phyloP scores from a whole-genome alignment of 768 basidiomycete genomes.

The Cyclocybe aegerita region DNA sequence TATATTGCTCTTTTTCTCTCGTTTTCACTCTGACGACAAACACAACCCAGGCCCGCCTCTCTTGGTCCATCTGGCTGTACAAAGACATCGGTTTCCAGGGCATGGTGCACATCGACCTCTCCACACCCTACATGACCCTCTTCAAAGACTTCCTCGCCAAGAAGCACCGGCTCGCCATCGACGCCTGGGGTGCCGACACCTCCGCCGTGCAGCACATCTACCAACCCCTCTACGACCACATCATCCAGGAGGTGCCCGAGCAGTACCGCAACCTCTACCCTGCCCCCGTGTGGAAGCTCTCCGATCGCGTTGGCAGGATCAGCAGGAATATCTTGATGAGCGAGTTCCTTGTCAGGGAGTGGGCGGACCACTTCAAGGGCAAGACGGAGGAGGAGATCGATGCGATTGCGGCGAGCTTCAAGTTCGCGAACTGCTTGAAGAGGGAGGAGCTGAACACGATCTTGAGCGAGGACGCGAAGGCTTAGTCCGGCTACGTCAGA shows the following conservation, averaged over 20 bases:
- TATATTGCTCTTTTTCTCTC: background rate
- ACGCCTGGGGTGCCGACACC: constrained; percentile 78
- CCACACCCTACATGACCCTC: constrained; percentile 71
- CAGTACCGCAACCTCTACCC: constrained; percentile 60
- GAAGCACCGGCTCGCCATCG: constrained; percentile 76
- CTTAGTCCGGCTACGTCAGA: background rate
- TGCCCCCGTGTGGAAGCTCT: constrained; percentile 60
- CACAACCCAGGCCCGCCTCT: constrained; percentile 51
- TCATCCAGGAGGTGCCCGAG: constrained; percentile 53
- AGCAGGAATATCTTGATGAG: constrained; percentile 67
- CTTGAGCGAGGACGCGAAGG: constrained; percentile 41
- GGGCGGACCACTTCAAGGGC: constrained; percentile 68
- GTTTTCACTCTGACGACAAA: background rate
- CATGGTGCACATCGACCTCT: constrained; percentile 71
- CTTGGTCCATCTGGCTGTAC: constrained; percentile 89
- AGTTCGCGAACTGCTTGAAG: constrained; percentile 66
- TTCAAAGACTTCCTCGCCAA: constrained; percentile 70
- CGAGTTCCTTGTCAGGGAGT: constrained; percentile 72
- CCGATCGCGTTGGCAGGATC: constrained; percentile 53
- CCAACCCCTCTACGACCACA: constrained; percentile 62
- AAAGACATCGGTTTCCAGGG: constrained; percentile 88
- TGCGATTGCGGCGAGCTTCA: constrained; percentile 73
- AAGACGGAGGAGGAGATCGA: constrained; percentile 64
- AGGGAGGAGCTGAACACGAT: constrained; percentile 65
- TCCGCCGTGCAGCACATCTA: constrained; percentile 55